Evolutionary conservation across 495 filamentous ascomycete genomes (phyloP), one percentile per base, ranked within the genome.

Genomic region (Penicillium roqueforti): DNA sequence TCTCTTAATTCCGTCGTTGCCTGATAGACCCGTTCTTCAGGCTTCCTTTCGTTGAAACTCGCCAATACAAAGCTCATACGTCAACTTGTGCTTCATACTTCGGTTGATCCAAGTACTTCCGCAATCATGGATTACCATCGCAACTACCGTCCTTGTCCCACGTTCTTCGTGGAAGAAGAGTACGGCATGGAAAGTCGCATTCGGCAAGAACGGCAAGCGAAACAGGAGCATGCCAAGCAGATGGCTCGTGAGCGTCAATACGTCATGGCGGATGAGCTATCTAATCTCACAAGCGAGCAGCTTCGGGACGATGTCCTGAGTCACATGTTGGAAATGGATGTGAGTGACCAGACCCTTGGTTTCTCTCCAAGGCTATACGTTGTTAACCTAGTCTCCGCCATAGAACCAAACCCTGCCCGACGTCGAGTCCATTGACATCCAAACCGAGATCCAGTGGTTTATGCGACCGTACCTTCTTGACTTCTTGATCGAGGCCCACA

Each of bases 381-480:
- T 47, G 48, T 60, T 66, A 59, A 65, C 42, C 39, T 78, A 59
- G 71, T 55, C 22, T 53, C 44, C 44, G 13, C n/a, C 49, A 37
- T 57, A 97, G 93, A 76, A 83, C 60, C 85, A 91, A 69, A 97
- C 95, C 31, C 76, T 97, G 58, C 91, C 93, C 28, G 95, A 99
- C 68, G 90, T 95, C 63, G 91, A 91, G 61, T 90, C 92, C 16
- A 99, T 99, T 69, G 93, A 99, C 61, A 95, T 97, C 68, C 93
- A 99, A 71, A 88, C 91, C 42, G 93, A 99, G 76, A 97, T 99
- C 51, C 90, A 97, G 67, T 99, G 95, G 95, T 97, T 92, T 76
- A 99, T 99, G 93, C 81, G 93, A 59, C 92, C 93, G 0, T 99
- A 96, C 68, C 85, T 99, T 25, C 85, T 99, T 58, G 93, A 99